phyloP scores from a whole-genome alignment of 129 eudicot genomes.

The Glebionis coronaria region DNA sequence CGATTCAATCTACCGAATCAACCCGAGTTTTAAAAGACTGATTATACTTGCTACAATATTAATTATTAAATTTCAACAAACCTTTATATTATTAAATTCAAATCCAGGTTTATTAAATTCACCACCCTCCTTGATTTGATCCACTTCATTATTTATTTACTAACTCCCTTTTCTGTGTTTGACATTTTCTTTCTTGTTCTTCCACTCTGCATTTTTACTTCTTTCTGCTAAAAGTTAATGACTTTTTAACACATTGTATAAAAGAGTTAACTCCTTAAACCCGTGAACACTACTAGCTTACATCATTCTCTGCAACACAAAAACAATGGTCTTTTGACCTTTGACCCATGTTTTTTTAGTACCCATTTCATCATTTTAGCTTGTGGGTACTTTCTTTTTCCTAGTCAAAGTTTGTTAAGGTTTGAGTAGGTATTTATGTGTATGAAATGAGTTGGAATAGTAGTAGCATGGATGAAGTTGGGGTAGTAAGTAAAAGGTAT shows the following conservation, averaged over 20 bases:
- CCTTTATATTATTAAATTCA: slow-evolving; percentile 10
- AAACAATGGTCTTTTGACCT: slow-evolving; percentile 35
- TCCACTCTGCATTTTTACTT: slow-evolving; percentile 30
- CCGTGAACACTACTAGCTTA: slow-evolving; percentile 14
- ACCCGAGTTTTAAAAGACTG: too few species aligned
- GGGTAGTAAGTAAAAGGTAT: slow-evolving; percentile 63
- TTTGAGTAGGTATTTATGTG: slow-evolving; percentile 17
- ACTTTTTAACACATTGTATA: slow-evolving; percentile 35
- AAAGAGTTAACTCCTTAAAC: slow-evolving; percentile 34
- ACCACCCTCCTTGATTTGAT: slow-evolving; percentile 25
- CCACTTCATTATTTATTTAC: slow-evolving; percentile 1
- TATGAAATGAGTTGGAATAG: slow-evolving; percentile 29
- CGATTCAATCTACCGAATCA: too few species aligned
- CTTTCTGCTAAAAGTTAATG: slow-evolving; percentile 43
- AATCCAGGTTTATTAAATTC: slow-evolving; percentile 22
- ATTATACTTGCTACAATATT: too few species aligned
- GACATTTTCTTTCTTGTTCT: slow-evolving; percentile 42
- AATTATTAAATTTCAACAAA: too few species aligned
- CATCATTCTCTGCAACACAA: slow-evolving; percentile 28
- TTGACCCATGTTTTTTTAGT: slow-evolving; percentile 30
- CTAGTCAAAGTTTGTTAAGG: slow-evolving; percentile 36
- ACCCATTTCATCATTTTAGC: slow-evolving; percentile 43
- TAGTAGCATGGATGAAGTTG: slow-evolving; percentile 40
- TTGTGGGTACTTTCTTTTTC: slow-evolving; percentile 27
- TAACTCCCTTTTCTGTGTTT: slow-evolving; percentile 25